Evolutionary conservation across 148 eudicot species (phyloP).

Genomic region (Rhododendron simsii): DNA sequence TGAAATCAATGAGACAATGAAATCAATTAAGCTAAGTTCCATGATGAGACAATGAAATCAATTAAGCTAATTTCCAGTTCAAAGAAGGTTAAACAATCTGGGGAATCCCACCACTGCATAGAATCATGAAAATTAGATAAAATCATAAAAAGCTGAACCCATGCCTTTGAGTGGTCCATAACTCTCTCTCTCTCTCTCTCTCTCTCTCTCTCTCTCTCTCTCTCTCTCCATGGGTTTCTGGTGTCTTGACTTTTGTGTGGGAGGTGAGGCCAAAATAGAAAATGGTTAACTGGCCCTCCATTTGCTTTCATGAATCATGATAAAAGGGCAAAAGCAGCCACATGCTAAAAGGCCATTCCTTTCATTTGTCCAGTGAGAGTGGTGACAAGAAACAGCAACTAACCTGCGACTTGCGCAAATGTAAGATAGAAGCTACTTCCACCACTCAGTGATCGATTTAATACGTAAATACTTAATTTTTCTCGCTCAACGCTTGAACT

Average conservation of each 20-base stretch:
- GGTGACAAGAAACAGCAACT: background rate
- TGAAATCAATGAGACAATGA: background rate
- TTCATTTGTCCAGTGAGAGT: background rate
- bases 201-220: background rate
- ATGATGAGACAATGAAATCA: background rate
- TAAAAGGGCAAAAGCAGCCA: conserved; percentile 12
- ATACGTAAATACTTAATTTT: background rate
- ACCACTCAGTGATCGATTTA: background rate
- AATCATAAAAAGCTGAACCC: background rate
- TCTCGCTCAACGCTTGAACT: background rate
- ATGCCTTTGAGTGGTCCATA: background rate
- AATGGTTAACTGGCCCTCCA: background rate
- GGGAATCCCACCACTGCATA: background rate
- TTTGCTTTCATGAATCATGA: background rate
- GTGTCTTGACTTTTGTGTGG: background rate
- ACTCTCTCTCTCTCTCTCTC: background rate
- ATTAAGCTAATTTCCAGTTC: background rate
- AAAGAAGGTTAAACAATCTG: background rate
- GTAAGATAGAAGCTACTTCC: background rate
- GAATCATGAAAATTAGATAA: background rate
- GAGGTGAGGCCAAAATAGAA: conserved; percentile 1
- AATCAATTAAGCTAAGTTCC: background rate
- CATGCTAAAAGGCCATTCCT: background rate
- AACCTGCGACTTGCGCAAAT: background rate
- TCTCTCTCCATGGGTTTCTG: conserved; percentile 9